Evolutionary conservation across 768 basidiomycete species (phyloP).

Genomic region (Pisolithus albus): DNA sequence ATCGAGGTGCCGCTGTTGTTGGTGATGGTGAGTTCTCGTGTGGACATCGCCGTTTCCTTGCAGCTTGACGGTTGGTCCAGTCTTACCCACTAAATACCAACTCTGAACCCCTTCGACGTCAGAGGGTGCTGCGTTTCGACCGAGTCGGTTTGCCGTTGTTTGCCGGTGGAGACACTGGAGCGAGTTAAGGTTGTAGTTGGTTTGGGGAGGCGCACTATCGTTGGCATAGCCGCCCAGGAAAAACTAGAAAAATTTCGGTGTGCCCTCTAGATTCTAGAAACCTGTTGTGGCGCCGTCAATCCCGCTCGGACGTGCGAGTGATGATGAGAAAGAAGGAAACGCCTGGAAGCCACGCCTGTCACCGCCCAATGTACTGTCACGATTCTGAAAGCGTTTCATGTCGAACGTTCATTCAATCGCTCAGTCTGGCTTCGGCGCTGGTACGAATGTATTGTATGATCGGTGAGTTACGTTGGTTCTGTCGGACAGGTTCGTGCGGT

Average conservation of each 20-base stretch:
- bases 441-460: constrained; percentile 82
- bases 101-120: too few species aligned
- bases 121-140: too few species aligned
- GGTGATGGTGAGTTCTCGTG: constrained; percentile 16
- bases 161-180: background rate
- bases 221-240: too few species aligned
- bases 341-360: background rate
- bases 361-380: background rate
- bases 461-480: constrained; percentile 37
- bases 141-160: too few species aligned
- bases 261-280: too few species aligned
- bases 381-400: constrained; percentile 16
- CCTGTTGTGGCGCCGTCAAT: too few species aligned
- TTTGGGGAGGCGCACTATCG: too few species aligned
- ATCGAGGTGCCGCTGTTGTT: constrained; percentile 6
- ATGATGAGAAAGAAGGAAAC: too few species aligned
- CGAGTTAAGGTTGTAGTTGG: too few species aligned
- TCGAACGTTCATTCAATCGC: constrained; percentile 57
- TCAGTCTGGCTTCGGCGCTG: constrained; percentile 64
- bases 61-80: background rate
- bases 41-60: constrained; percentile 10
- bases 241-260: too few species aligned
- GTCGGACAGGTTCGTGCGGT: background rate
- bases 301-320: too few species aligned
- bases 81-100: too few species aligned